These are phyloP conservation scores for Myriosclerotinia scirpicola DNA, from an alignment of 2,329 filamentous ascomycete genomes.

Conservation along the genomic window DNA sequence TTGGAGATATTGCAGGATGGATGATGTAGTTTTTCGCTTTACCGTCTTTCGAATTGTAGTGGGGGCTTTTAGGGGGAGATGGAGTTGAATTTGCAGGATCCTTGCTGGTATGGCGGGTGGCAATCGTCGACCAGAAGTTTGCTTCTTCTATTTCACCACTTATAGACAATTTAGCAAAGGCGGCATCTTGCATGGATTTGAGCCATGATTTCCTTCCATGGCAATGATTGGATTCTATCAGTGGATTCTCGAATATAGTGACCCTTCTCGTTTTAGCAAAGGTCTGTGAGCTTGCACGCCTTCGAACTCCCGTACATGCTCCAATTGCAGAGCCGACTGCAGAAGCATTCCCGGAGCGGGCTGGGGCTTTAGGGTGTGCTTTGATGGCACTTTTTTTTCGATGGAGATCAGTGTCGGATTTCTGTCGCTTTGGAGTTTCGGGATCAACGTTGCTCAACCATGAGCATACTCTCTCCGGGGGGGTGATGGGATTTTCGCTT, in stretches of 20 bases:
- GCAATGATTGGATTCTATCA: constrained; percentile 20
- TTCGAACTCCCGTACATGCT: constrained; percentile 25
- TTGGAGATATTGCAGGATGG: neutral
- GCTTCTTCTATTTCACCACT: neutral
- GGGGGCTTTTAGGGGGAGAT: constrained; percentile 5
- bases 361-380: constrained; percentile 28
- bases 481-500: neutral
- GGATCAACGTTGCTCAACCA: neutral
- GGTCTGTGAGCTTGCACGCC: constrained; percentile 25
- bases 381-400: constrained; percentile 26
- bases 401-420: constrained; percentile 7
- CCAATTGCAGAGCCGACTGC: constrained; percentile 32
- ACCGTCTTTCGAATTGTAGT: neutral
- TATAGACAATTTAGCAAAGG: neutral
- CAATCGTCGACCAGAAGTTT: constrained; percentile 1
- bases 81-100: neutral
- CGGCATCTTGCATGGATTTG: constrained; percentile 4
- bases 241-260: constrained; percentile 21
- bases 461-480: constrained; percentile 22
- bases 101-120: constrained; percentile 6
- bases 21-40: neutral
- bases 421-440: neutral
- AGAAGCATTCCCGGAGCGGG: constrained; percentile 26
- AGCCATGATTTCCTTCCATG: constrained; percentile 13
- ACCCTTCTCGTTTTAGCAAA: constrained; percentile 29